Evolutionary conservation across 352 stramenopile genomes (phyloP).

Genomic region (Ochromonadaceae sp.): DNA sequence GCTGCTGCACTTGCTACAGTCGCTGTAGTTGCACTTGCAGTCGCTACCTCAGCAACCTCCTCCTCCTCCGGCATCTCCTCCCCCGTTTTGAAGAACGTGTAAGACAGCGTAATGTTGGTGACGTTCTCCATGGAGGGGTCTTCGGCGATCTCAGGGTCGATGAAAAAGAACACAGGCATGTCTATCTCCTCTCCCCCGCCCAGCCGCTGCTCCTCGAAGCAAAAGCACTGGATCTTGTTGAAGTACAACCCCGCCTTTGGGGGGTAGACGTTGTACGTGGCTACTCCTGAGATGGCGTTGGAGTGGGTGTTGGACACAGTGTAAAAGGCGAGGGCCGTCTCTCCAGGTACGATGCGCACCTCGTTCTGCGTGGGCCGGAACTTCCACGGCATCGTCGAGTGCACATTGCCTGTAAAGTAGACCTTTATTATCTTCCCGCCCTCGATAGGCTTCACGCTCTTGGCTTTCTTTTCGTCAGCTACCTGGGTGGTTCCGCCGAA

Average conservation of each 20-base stretch:
- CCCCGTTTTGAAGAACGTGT: constrained; percentile 37
- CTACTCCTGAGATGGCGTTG: constrained; percentile 92
- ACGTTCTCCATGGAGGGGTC: constrained; percentile 88
- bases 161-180: constrained; percentile 99
- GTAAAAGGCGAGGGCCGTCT: constrained; percentile 97
- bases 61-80: constrained; percentile 25
- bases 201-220: constrained; percentile 96
- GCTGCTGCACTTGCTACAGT: too few species aligned
- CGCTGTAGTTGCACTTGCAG: neutral
- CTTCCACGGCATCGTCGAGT: constrained; percentile 82
- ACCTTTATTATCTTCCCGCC: constrained; percentile 80
- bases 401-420: constrained; percentile 86
- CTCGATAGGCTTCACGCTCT: constrained; percentile 58
- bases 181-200: constrained; percentile 91
- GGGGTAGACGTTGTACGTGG: constrained; percentile 99
- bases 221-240: constrained; percentile 99
- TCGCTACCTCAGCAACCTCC: constrained; percentile 1
- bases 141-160: constrained; percentile 94
- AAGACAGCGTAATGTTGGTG: constrained; percentile 82
- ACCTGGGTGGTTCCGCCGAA: constrained; percentile 50
- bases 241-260: constrained; percentile 92
- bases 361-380: constrained; percentile 85
- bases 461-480: constrained; percentile 46
- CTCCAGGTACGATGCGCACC: constrained; percentile 57
- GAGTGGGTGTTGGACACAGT: constrained; percentile 88